phyloP scores from a whole-genome alignment of 2,329 filamentous ascomycete species.

The Aspergillus nomiae region DNA sequence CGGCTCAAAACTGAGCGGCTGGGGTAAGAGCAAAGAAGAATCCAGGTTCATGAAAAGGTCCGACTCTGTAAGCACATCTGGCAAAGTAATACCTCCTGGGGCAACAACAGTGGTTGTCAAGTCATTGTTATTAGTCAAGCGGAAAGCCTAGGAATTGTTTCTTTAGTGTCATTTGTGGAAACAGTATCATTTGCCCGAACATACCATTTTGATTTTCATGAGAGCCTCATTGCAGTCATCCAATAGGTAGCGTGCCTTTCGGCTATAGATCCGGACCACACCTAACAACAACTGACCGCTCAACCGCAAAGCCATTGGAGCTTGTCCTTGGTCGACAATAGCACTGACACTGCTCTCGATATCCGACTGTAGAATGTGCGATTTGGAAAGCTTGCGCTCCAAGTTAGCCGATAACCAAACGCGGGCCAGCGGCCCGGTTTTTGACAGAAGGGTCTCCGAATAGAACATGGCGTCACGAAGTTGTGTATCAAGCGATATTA shows the following conservation, averaged over 20 bases:
- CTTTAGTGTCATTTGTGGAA: constrained; percentile 33
- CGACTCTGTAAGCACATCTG: constrained; percentile 89
- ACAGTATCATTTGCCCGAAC: constrained; percentile 18
- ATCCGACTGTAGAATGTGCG: constrained; percentile 91
- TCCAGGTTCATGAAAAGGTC: constrained; percentile 85
- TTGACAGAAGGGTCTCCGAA: constrained; percentile 90
- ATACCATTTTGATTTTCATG: constrained; percentile 97
- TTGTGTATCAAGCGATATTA: constrained; percentile 32
- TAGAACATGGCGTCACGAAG: constrained; percentile 75
- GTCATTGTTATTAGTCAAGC: constrained; percentile 91
- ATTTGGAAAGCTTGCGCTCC: constrained; percentile 97
- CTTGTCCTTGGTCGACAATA: constrained; percentile 90
- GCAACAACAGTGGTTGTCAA: constrained; percentile 80
- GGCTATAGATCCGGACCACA: constrained; percentile 95
- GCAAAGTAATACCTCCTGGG: constrained; percentile 82
- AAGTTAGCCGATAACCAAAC: constrained; percentile 98
- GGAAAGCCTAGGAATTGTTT: constrained; percentile 70
- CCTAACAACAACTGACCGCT: constrained; percentile 93
- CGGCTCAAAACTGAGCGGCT: constrained; percentile 57
- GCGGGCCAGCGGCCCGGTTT: constrained; percentile 93
- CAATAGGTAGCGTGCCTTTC: constrained; percentile 92
- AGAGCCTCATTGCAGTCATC: constrained; percentile 98
- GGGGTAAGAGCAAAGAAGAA: constrained; percentile 78
- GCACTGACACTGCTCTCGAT: constrained; percentile 92
- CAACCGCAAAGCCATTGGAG: constrained; percentile 89